Base-by-base conservation (phyloP, 2,329 filamentous ascomycete genomes). In the Aspergillus neotritici region DNA sequence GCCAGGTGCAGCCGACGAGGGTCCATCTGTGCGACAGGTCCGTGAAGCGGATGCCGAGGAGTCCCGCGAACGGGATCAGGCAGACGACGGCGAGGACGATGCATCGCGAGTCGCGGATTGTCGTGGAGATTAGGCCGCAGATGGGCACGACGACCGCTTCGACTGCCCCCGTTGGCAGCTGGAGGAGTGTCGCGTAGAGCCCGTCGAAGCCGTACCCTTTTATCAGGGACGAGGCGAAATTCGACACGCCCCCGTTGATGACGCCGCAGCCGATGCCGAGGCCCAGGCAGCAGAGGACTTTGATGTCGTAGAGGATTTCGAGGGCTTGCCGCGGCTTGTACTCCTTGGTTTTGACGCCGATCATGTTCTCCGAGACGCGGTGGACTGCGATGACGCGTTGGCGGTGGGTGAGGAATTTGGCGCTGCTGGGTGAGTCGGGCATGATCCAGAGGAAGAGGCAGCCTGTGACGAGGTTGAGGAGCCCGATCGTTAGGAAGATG, bases 1-100 rank as follows among this genome's bases (percentile, higher is more conserved):
- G 56, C 75, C 75, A 77, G 6, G 72, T 73, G 51, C 74, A 76
- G n/a, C 63, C 74, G 0, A 76, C 72, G 2, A 78, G 65, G 2
- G 68, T 69, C 61, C 73, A 73, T 7, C 69, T 69, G 37, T 76
- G 65, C 3, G 68, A 56, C 3, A 75, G 57, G 14, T 58, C 52
- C 12, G 74, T 76, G 21, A 73, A 68, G 1, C 72, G 63, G 44
- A 78, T 74, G 4, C 75, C 74, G 1, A 77, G 61, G 1, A 78
- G 64, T 0, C 74, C 74, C 1, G 61, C 73, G 9, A 77, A 57
- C 5, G 61, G 61, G 17, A 62, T 56, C 4, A 63, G 41, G 36
- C 52, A 55, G 31, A 63, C 50, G 12, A 53, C 50, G 3, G 57
- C 56, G 9, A 65, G 56, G 29, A 63, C 56, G 16, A 62, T 54